Base-by-base conservation (phyloP, 2,329 filamentous ascomycete genomes). In the Epichloe gansuensis region DNA sequence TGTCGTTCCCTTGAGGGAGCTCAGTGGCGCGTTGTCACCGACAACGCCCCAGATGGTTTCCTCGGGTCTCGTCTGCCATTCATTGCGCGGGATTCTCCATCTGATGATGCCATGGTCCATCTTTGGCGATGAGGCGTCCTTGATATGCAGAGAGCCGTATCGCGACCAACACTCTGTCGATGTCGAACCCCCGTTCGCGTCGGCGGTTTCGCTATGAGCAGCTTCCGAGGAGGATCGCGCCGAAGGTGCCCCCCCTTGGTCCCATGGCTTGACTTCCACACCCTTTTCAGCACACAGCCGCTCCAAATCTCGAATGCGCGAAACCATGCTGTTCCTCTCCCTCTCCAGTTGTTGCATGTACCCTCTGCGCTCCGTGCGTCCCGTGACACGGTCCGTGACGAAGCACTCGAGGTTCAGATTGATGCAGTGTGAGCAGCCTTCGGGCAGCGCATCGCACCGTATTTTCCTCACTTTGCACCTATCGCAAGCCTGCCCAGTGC, bases 401-500 rank as follows among this genome's bases (percentile, higher is more conserved):
- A 80, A 84, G 70, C 89, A 95, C 62, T 87, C 80, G 60, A 85
- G 80, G 57, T 81, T 82, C 64, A 87, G 85, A 66, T 85, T 82
- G 59, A 80, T 72, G 71, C 89, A 95, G 60, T 87, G 85, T 55
- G 86, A 87, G 70, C 89, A 95, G 56, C 87, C 89, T 58, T 87
- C 84, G 35, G 85, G 81, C 41, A 85, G 74, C 51, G 82, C 84
- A 71, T 94, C 89, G 74, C 89, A 94, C 63, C 87, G 81, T 61
- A 94, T 94, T 70, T 95, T 95, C 59, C 89, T 81, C 67, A 87
- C 85, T 77, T 91, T 93, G 76, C 89, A 94, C 52, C 89, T 77
- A 68, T 94, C 88, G 74, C 88, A 94, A 35, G 88, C 88, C 70
- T 94, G 88, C 9, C 88, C 88, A 0, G 88, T 94, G 53, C 77